Evolutionary conservation across 352 stramenopile genomes (phyloP), one percentile per base, ranked within the genome.

Genomic region (Phytophthora pseudosyringae): DNA sequence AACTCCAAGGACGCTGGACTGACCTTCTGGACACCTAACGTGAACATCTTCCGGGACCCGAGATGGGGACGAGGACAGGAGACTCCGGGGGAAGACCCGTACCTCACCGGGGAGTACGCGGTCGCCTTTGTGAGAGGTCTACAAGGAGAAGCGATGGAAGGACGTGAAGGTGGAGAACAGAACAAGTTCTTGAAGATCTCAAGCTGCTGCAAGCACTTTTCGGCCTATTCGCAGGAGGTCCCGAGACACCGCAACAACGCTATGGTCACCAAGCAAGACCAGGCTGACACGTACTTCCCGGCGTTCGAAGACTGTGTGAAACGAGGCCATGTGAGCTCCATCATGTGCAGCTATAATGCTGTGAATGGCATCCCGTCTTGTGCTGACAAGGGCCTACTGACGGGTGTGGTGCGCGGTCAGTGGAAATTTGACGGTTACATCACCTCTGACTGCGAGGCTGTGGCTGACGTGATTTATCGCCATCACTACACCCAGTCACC

Each of bases 271-370:
- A 76, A 88, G 54, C 82, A 88, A 60, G 94, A 98, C 71, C 81
- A 97, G 54, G 60, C 78, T 12, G 89, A 98, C 48, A 98, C 93
- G 18, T 98, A 97, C 77, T 86, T 97, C 9, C 83, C 81, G 10
- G 76, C 78, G 9, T 95, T 98, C 48, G 78, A 94, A 40, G 73
- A 81, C 51, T 97, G 90, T 66, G 77, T 98, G 12, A 84, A 64
- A 61, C 80, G 88, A 21, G 92, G 77, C 15, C 67, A 81, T 44
- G 90, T 87, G 31, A 95, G 74, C 46, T 81, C 83, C 9, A 67
- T 98, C 40, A 98, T 99, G 96, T 99, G 95, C 73, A 96, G 83
- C 49, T 99, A 99, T 76, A 98, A 99, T 58, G 83, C 88, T 11
- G 80, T 98, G 28, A 98, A 98, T 68, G 92, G 93, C 5, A 73